These are phyloP conservation scores for Pseudopyricularia javanii DNA, from an alignment of 2,329 filamentous ascomycete species.

Conservation along the genomic window DNA sequence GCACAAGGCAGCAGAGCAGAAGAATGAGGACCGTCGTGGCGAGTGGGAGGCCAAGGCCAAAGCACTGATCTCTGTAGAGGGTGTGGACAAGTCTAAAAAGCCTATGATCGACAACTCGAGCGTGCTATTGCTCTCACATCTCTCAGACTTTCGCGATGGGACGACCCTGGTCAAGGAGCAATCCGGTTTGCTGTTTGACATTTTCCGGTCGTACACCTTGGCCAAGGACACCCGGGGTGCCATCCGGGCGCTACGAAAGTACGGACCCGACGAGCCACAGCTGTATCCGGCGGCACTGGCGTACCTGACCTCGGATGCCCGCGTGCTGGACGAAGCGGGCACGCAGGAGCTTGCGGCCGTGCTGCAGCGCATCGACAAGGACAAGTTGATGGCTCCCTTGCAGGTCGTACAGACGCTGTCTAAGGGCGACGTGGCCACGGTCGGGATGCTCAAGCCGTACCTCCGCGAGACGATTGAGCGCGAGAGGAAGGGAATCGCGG, in stretches of 20 bases:
- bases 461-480: constrained; percentile 78
- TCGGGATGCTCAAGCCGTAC: constrained; percentile 95
- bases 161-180: constrained; percentile 90
- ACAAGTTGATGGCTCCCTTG: constrained; percentile 86
- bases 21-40: constrained; percentile 51
- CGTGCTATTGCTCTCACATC: constrained; percentile 80
- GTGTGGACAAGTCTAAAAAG: constrained; percentile 35
- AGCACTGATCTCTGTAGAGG: constrained; percentile 57
- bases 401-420: constrained; percentile 89
- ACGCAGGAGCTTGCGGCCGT: constrained; percentile 69
- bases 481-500: constrained; percentile 72
- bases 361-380: constrained; percentile 74
- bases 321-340: constrained; percentile 74
- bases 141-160: constrained; percentile 81
- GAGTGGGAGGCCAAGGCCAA: constrained; percentile 89
- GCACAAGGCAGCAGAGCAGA: constrained; percentile 70
- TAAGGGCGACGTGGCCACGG: constrained; percentile 65
- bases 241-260: constrained; percentile 80
- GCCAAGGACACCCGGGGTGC: constrained; percentile 85
- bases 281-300: constrained; percentile 85
- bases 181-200: constrained; percentile 82
- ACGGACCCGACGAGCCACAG: constrained; percentile 80
- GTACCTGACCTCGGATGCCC: constrained; percentile 80
- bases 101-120: constrained; percentile 83
- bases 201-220: constrained; percentile 90